These are phyloP conservation scores for Tetrahymena elliotti DNA, from an alignment of 73 alveolate genomes.

Conservation along the genomic window DNA sequence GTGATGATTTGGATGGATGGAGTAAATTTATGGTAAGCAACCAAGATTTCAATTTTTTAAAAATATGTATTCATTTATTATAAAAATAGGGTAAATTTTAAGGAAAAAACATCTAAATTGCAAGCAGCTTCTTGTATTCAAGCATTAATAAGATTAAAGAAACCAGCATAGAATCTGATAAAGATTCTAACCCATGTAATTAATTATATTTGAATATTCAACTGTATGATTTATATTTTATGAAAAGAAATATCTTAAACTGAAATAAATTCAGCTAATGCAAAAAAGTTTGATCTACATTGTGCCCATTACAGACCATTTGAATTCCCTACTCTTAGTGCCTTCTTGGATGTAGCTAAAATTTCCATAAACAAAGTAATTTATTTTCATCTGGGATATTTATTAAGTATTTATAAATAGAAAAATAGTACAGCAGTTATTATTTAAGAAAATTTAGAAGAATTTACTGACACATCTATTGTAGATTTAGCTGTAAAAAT, in stretches of 20 bases:
- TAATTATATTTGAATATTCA: background rate
- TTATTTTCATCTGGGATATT: background rate
- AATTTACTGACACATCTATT: background rate
- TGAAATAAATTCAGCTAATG: background rate
- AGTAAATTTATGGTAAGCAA: constrained; percentile 2
- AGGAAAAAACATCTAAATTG: background rate
- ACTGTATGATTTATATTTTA: background rate
- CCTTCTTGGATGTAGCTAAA: background rate
- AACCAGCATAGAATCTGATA: background rate
- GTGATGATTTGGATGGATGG: constrained; percentile 25
- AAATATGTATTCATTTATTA: background rate
- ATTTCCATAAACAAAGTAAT: background rate
- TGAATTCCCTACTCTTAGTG: background rate
- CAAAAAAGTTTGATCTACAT: background rate
- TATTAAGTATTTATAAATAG: background rate
- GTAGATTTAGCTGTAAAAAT: background rate
- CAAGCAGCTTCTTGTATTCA: background rate
- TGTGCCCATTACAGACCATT: background rate
- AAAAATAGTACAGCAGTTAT: background rate
- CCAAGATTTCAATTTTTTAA: background rate
- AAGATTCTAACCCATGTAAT: background rate
- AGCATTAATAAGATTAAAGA: background rate
- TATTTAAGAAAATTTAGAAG: background rate
- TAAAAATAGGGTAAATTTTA: background rate
- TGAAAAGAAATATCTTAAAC: background rate